phyloP scores from a whole-genome alignment of 2,329 filamentous ascomycete species.

The Bipolaris zeicola region DNA sequence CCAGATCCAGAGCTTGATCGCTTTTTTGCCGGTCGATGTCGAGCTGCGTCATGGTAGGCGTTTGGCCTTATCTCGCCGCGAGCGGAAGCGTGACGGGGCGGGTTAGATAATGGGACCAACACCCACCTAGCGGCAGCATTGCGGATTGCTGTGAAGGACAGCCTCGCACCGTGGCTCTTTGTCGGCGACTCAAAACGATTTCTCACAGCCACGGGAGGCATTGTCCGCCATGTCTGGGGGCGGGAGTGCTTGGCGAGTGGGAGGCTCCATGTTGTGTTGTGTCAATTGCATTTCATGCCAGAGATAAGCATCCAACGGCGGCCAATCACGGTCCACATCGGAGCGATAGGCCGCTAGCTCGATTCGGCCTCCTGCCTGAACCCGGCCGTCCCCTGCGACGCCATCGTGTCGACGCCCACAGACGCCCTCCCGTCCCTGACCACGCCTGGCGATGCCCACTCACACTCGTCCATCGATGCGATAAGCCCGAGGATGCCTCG shows the following conservation, averaged over 20 bases:
- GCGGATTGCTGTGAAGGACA: slow-evolving; percentile 6
- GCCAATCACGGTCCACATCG: slow-evolving; percentile 3
- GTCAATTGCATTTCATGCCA: slow-evolving; percentile 21
- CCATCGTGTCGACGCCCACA: slow-evolving; percentile 1
- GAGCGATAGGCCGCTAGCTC: slow-evolving; percentile 1
- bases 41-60: slow-evolving; percentile 35
- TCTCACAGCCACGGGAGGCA: slow-evolving; percentile 10
- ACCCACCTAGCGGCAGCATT: slow-evolving; percentile 20
- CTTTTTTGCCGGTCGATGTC: slow-evolving; percentile 33
- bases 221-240: slow-evolving; percentile 30
- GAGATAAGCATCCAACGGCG: slow-evolving; percentile 10
- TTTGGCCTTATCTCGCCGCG: slow-evolving; percentile 32
- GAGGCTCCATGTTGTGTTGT: slow-evolving; percentile 27
- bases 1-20: slow-evolving; percentile 43
- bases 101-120: slow-evolving; percentile 20
- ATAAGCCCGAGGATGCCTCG: slow-evolving; percentile 8
- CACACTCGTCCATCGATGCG: slow-evolving; percentile 12
- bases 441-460: slow-evolving; percentile 10
- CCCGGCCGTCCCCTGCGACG: slow-evolving; percentile 11
- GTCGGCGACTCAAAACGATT: slow-evolving; percentile 12
- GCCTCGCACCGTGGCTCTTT: slow-evolving; percentile 17
- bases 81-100: slow-evolving; percentile 15
- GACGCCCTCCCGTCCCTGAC: slow-evolving; percentile 14
- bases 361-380: slow-evolving; percentile 5
- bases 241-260: slow-evolving; percentile 38